Evolutionary conservation across 1,284 basidiomycete species (phyloP).

Genomic region (Termitomyces sp.): DNA sequence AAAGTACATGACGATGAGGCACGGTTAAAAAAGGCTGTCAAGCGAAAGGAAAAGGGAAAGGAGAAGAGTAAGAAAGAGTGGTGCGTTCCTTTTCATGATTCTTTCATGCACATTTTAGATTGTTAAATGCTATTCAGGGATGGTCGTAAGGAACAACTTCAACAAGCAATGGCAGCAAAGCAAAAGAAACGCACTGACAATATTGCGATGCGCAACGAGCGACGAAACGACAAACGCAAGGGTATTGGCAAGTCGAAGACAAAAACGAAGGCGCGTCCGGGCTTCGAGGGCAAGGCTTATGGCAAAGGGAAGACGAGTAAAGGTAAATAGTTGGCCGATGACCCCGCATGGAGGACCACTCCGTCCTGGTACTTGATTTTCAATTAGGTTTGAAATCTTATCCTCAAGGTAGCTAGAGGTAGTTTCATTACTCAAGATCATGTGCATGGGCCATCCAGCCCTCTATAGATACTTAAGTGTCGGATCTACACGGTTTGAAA

Average conservation of each 20-base stretch:
- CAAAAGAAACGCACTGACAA: conserved; percentile 90
- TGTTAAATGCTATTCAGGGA: conserved; percentile 47
- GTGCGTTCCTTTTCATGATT: conserved; percentile 36
- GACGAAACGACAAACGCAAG: conserved; percentile 70
- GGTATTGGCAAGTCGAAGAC: conserved; percentile 41
- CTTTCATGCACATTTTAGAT: background rate
- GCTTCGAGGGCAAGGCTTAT: conserved; percentile 78
- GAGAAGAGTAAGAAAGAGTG: conserved; percentile 77
- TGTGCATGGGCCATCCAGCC: background rate
- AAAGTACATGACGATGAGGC: conserved; percentile 84
- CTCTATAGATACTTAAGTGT: background rate
- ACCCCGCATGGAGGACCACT: background rate
- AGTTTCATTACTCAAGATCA: background rate
- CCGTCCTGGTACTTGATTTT: background rate
- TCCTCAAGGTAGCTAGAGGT: background rate
- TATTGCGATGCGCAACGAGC: conserved; percentile 76
- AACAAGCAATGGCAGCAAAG: conserved; percentile 69
- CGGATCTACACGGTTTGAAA: background rate
- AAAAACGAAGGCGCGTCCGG: conserved; percentile 67
- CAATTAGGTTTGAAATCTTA: background rate
- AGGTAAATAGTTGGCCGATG: conserved; percentile 4
- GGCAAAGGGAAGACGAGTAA: conserved; percentile 31
- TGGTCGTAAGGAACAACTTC: conserved; percentile 75
- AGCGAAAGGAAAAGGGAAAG: conserved; percentile 87
- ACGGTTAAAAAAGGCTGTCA: conserved; percentile 84